phyloP scores from a whole-genome alignment of 1,284 basidiomycete genomes.

The Moesziomyces parantarcticus region DNA sequence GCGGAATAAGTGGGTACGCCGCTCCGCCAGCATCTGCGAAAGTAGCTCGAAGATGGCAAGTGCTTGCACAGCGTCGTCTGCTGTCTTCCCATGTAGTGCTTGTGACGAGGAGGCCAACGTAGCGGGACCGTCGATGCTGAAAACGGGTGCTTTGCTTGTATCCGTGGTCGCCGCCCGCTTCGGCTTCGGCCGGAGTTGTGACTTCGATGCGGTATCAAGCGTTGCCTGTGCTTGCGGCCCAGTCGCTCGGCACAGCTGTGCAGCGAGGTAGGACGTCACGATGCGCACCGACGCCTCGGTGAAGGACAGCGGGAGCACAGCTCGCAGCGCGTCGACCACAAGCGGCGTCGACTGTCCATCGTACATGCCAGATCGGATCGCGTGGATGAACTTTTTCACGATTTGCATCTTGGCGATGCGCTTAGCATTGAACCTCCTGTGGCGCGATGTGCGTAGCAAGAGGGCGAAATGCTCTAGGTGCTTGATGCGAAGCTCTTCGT shows the following conservation, averaged over 20 bases:
- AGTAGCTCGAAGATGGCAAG: constrained; percentile 49
- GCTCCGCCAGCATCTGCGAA: constrained; percentile 36
- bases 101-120: background rate
- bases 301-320: constrained; percentile 72
- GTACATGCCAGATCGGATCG: constrained; percentile 69
- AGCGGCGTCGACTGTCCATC: background rate
- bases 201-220: background rate
- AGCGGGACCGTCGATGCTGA: background rate
- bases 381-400: constrained; percentile 81
- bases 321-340: constrained; percentile 31
- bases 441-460: constrained; percentile 78
- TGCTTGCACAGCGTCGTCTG: constrained; percentile 12
- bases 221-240: constrained; percentile 58
- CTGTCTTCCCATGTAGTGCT: background rate
- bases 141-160: background rate
- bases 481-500: constrained; percentile 77
- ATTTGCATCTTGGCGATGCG: constrained; percentile 70
- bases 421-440: constrained; percentile 56
- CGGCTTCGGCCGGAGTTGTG: constrained; percentile 4
- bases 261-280: constrained; percentile 83
- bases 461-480: constrained; percentile 84
- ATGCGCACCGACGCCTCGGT: constrained; percentile 83
- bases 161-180: constrained; percentile 14
- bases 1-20: constrained; percentile 36
- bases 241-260: constrained; percentile 75